Evolutionary conservation across 306 rosid genomes (phyloP), one percentile per base, ranked within the genome.

Genomic region (Hippophae gyantsensis): DNA sequence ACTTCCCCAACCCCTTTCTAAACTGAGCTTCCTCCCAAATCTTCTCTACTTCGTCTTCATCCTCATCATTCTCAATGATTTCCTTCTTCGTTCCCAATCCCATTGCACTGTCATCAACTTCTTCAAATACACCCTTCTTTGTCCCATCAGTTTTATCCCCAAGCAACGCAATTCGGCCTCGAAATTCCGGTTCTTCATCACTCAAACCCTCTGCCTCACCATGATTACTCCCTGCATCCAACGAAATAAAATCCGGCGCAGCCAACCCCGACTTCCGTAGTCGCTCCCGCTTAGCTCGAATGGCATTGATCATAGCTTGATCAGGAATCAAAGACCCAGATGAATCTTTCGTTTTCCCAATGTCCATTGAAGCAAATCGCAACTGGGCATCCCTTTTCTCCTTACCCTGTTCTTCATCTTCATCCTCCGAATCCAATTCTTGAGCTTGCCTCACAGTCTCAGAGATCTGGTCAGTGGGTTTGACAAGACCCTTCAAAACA

Each of bases 21-120:
- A 92, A 75, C 81, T 92, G 98, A 71, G 85, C 98, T 43, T 85
- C 93, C 69, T 92, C 98, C 98, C 98, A 92, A 76, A 85, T 66
- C 56, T 78, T 85, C 74, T 90, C 90, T 72, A 87, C 98, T 51
- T 92, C 97, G 0, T 86, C 96, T 6, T 87, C 80, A 5, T 76
- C 79, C 38, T 32, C 38, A 4, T 48, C 86, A 1, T 62, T 73
- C 23, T 70, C 81, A 0, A 42, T 40, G 25, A 42, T 56, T 32
- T 59, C 78, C 57, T 70, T 77, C 55, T 57, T 55, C 44, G 79
- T 64, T 57, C 74, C 80, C 50, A 50, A 74, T 53, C 69, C 82
- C 70, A 58, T 63, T 10, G 45, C 62, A 43, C 79, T 74, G 64
- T 77, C 97, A 26, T 81, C 95, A 60, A 78, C 81, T 51, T 72